These are phyloP conservation scores for Trebouxia sp. DNA, from an alignment of 139 green algal species.

Conservation along the genomic window DNA sequence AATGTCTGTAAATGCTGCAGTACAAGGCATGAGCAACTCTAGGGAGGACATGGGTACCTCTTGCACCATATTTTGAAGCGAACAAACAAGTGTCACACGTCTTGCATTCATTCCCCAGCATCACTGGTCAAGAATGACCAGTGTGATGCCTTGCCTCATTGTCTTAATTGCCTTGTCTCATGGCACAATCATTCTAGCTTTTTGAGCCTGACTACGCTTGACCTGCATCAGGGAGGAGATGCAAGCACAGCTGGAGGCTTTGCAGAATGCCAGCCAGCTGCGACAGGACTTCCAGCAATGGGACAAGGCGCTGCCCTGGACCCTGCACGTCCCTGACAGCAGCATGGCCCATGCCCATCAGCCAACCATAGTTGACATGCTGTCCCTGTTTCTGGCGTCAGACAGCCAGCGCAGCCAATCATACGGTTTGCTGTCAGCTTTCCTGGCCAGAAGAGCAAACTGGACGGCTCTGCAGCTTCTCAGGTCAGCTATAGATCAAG, in stretches of 20 bases:
- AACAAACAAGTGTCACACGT: too few relatives aligned
- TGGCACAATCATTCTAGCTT: too few relatives aligned
- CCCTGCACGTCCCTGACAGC: neutral
- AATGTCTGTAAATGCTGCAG: too few relatives aligned
- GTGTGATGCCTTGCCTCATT: too few relatives aligned
- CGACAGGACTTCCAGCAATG: slow-evolving; percentile 3
- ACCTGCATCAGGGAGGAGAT: neutral
- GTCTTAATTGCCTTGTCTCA: too few relatives aligned
- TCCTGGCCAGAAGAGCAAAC: neutral
- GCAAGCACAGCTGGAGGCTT: neutral
- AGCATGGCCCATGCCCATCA: neutral
- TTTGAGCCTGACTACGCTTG: too few relatives aligned
- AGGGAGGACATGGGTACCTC: too few relatives aligned
- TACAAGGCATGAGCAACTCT: too few relatives aligned
- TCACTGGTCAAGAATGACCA: too few relatives aligned
- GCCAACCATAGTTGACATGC: neutral
- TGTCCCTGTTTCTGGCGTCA: neutral
- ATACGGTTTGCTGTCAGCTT: neutral
- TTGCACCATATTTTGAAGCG: too few relatives aligned
- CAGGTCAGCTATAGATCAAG: neutral
- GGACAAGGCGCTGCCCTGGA: neutral
- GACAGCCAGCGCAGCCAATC: neutral
- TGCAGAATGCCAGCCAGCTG: neutral
- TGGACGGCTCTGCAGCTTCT: neutral
- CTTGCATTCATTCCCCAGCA: too few relatives aligned